Evolutionary conservation across 345 rosid genomes (phyloP), one percentile per base, ranked within the genome.

Genomic region (Aquilaria sinensis): DNA sequence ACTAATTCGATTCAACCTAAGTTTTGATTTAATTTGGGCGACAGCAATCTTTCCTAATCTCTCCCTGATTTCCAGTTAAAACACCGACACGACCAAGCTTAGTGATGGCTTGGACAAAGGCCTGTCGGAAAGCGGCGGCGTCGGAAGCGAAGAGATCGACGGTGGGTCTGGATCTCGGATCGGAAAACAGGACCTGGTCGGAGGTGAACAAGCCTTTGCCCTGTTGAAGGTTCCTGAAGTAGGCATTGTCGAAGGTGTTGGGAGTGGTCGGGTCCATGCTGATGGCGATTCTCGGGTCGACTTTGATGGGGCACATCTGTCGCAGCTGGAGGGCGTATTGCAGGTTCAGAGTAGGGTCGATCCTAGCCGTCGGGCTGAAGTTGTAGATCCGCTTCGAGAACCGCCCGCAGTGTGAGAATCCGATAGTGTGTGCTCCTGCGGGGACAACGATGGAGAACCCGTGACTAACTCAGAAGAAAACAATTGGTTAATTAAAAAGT

Each of bases 231-330:
- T 92, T 92, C 69, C 65, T 60, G 81, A 46, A 92, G 77, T 92
- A 92, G 16, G 69, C 78, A 15, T 92, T 92, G 80, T 92, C 98
- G 56, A 92, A 92, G 9, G 43, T 73, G n/a, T 56, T 84, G 43
- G 95, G 90, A 0, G 92, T 73, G 6, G 77, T 65, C 0, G 98
- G 96, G 58, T 92, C 98, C 93, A 92, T 82, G 84, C 82, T 76
- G 59, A 92, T 85, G 54, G 93, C 98, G 11, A 87, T 81, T 34
- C 78, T 70, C 5, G 92, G 82, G 62, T 92, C 92, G 2, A 92
- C 95, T 0, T 65, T 66, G 3, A 56, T 0, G 16, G 96, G 96
- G 47, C 98, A 92, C 96, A 83, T 78, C 33, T 75, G 72, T 34
- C 88, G 69, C 4, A 92, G 84, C 67, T 83, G 78, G 23, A 71